Base-by-base conservation (phyloP, 371 early-diverging fungal species). In the Homolaphlyctis polyrhiza region DNA sequence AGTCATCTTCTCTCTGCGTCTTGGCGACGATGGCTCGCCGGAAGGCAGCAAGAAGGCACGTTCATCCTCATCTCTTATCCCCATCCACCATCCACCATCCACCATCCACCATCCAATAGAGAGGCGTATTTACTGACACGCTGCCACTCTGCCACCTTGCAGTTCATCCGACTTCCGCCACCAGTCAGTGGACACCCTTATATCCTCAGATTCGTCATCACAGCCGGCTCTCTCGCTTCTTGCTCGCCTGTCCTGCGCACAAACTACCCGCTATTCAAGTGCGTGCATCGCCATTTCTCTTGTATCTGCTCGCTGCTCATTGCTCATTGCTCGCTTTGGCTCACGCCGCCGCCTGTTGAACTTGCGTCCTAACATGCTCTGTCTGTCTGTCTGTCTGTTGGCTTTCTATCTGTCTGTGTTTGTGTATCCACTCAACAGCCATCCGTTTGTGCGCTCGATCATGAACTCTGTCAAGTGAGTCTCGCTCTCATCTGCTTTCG, bases 261-360 rank as follows among this genome's bases (percentile, higher is more conserved):
- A 28, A 95, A 94, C 72, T 91, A 92, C 78, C 93, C 94, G 0
- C 71, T 84, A 28, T 69, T 86, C 49, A 91, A 89, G 83, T 88
- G 79, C 70, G 68, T 52, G n/a, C n/a, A n/a, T n/a, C n/a, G n/a
- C n/a, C n/a, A n/a, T n/a, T n/a, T n/a, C n/a, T n/a, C n/a, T n/a
- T n/a, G n/a, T n/a, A n/a, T n/a, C 18, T 39, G 39, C 39, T 39
- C 39, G 39, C 39, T 18, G 8, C 39, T 18, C 39, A 39, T 39
- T 8, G 39, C 39, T 39, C 39, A 39, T 8, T n/a, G n/a, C n/a
- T n/a, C n/a, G n/a, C n/a, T n/a, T n/a, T n/a, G n/a, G n/a, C n/a
- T n/a, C n/a, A n/a, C n/a, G n/a, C n/a, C n/a, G n/a, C n/a, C n/a
- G n/a, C n/a, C n/a, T n/a, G n/a, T n/a, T n/a, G n/a, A n/a, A n/a